Percentiles rank a stretch among this genome's conserved stretches.
These are phyloP conservation scores for Mortierella sp. DNA, from an alignment of 371 early-diverging fungal genomes.

Conservation along the genomic window DNA sequence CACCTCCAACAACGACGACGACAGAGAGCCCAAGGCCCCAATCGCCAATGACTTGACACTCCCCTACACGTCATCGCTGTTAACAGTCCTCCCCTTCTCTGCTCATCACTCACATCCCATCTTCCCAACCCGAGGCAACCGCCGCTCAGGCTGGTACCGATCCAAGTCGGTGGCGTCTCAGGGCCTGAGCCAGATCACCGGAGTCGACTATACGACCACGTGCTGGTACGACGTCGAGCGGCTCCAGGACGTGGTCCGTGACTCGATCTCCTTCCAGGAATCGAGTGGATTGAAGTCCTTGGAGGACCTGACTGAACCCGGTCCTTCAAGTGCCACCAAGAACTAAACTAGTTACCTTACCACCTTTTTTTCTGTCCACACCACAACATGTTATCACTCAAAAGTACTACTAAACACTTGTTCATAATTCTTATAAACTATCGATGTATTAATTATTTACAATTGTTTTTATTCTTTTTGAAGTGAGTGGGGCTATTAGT, in stretches of 20 bases:
- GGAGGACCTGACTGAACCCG: constrained; percentile 45
- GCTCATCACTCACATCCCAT: constrained; percentile 49
- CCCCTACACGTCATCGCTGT: constrained; percentile 42
- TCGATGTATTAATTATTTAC: background rate
- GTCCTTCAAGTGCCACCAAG: constrained; percentile 18
- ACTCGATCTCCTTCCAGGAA: constrained; percentile 52
- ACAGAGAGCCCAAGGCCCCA: constrained; percentile 5
- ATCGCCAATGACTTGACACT: constrained; percentile 40
- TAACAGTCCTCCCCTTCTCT: constrained; percentile 55
- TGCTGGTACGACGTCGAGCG: constrained; percentile 58
- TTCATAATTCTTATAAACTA: background rate
- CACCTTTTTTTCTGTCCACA: no score
- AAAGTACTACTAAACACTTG: constrained; percentile 8
- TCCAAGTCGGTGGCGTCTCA: constrained; percentile 55
- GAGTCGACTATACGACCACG: constrained; percentile 57
- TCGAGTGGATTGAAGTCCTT: constrained; percentile 42
- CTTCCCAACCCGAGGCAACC: constrained; percentile 50
- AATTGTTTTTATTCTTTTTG: background rate
- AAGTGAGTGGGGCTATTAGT: background rate
- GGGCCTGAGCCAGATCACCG: constrained; percentile 48
- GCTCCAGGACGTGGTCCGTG: constrained; percentile 50
- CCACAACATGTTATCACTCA: background rate
- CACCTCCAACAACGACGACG: background rate
- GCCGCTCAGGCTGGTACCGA: constrained; percentile 54
- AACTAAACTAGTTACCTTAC: no score